Conservation (phyloP, 805 yeast species). For the Cyberlindnera mississippiensis region DNA sequence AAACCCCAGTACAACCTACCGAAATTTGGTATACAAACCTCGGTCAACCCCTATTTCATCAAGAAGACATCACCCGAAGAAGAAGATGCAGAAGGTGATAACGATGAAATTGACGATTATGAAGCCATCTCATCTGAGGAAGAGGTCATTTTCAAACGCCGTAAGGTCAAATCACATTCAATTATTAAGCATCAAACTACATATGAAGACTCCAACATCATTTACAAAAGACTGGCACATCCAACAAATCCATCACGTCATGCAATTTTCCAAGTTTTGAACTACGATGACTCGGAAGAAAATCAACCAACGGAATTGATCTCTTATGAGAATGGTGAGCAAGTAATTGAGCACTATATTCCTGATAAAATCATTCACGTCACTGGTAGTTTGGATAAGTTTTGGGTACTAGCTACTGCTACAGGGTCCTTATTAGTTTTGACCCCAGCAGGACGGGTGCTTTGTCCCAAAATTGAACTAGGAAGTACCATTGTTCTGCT, state of each 20-base stretch:
- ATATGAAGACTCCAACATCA: conserved; percentile 12
- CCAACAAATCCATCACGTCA: conserved; percentile 25
- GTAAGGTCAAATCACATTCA: conserved; percentile 28
- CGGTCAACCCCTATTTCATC: conserved; percentile 53
- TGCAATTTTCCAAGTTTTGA: conserved; percentile 30
- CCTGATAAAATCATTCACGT: conserved; percentile 36
- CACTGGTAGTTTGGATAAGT: conserved; percentile 39
- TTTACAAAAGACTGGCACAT: conserved; percentile 11
- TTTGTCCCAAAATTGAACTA: conserved; percentile 47
- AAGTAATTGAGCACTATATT: conserved; percentile 39
- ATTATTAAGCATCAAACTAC: conserved; percentile 14
- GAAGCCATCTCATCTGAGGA: conserved; percentile 48
- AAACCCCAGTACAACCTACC: conserved; percentile 51
- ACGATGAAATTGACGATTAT: conserved; percentile 27
- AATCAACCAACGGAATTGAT: conserved; percentile 36
- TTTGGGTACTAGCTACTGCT: conserved; percentile 55
- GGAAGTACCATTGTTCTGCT: conserved; percentile 44
- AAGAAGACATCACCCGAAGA: conserved; percentile 27
- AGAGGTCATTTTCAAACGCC: conserved; percentile 30
- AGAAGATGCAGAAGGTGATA: conserved; percentile 25
- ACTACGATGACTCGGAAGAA: conserved; percentile 30
- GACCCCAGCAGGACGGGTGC: conserved; percentile 41
- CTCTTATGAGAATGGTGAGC: conserved; percentile 33
- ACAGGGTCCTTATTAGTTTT: conserved; percentile 49
- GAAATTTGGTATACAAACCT: conserved; percentile 57